Percentiles rank a stretch among this genome's conserved stretches.
These are phyloP conservation scores for Metschnikowia corniflorae DNA, from an alignment of 805 yeast genomes.

Conservation along the genomic window DNA sequence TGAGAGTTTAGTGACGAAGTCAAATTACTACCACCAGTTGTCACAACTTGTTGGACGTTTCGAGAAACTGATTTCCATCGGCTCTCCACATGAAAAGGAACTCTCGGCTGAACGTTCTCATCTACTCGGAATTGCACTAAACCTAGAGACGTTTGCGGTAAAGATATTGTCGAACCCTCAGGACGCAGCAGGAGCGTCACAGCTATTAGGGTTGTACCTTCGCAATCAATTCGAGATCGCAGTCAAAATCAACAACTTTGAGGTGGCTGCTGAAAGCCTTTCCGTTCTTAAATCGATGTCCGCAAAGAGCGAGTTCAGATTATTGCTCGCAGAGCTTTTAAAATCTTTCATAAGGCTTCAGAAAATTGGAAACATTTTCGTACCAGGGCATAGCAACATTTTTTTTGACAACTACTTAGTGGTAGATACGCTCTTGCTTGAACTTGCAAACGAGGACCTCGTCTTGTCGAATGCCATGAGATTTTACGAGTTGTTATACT, in stretches of 20 bases:
- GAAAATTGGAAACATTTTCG: slow-evolving; percentile 24
- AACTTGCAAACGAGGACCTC: slow-evolving; percentile 31
- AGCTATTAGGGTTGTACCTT: slow-evolving; percentile 8
- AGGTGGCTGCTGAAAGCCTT: slow-evolving; percentile 14
- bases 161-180: slow-evolving; percentile 13
- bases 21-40: slow-evolving; percentile 31
- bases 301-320: slow-evolving; percentile 12
- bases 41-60: slow-evolving; percentile 17
- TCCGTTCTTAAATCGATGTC: slow-evolving; percentile 4
- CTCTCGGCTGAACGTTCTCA: slow-evolving; percentile 2
- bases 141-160: slow-evolving; percentile 28
- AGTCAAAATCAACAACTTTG: slow-evolving; percentile 9
- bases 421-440: slow-evolving; percentile 32
- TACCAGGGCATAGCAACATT: slow-evolving; percentile 16
- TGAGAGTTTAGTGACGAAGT: slow-evolving; percentile 14
- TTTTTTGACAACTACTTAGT: slow-evolving; percentile 26
- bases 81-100: neutral
- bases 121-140: slow-evolving; percentile 17
- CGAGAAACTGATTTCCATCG: neutral
- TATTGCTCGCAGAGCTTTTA: slow-evolving; percentile 25
- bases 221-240: slow-evolving; percentile 14
- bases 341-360: slow-evolving; percentile 24
- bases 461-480: slow-evolving; percentile 28
- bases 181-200: neutral
- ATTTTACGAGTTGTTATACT: slow-evolving; percentile 36